Conservation (phyloP, 2,329 filamentous ascomycete genomes). For the Colletotrichum salicis region DNA sequence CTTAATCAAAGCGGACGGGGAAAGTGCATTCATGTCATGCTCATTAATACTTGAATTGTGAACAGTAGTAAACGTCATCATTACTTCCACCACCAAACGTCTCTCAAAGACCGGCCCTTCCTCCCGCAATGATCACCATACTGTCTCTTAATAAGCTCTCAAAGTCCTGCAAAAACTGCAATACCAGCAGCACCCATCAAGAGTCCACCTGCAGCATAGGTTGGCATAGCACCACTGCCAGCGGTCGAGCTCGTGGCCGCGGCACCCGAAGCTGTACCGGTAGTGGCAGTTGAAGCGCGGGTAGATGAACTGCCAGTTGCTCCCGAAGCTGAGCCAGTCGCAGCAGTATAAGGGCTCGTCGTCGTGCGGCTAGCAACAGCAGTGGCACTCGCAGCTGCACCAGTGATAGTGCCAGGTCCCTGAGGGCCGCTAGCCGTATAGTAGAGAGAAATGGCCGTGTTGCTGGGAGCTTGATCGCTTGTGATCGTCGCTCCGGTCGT, state of each 20-base stretch:
- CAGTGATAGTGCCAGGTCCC: constrained; percentile 55
- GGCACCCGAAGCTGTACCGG: constrained; percentile 22
- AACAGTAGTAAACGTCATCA: not conserved
- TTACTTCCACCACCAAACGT: not conserved
- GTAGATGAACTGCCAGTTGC: not conserved
- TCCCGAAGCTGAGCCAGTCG: not conserved
- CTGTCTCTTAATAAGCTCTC: not conserved
- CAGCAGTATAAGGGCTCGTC: not conserved
- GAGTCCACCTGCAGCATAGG: constrained; percentile 41
- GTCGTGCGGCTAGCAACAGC: constrained; percentile 37
- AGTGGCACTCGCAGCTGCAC: constrained; percentile 49
- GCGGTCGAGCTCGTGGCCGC: constrained; percentile 22
- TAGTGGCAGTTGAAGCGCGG: constrained; percentile 1
- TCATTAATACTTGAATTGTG: constrained; percentile 16
- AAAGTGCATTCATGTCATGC: not conserved
- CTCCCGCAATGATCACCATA: not conserved
- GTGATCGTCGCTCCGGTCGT: constrained; percentile 45
- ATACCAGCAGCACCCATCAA: constrained; percentile 42
- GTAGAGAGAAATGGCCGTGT: constrained; percentile 55
- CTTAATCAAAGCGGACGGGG: not conserved
- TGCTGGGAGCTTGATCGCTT: constrained; percentile 47
- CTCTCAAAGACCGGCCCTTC: not conserved
- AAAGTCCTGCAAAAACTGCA: constrained; percentile 44
- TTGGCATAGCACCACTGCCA: constrained; percentile 41
- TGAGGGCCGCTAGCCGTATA: constrained; percentile 51